Evolutionary conservation across 345 rosid genomes (phyloP).

Genomic region (Schrenkiella parvula): DNA sequence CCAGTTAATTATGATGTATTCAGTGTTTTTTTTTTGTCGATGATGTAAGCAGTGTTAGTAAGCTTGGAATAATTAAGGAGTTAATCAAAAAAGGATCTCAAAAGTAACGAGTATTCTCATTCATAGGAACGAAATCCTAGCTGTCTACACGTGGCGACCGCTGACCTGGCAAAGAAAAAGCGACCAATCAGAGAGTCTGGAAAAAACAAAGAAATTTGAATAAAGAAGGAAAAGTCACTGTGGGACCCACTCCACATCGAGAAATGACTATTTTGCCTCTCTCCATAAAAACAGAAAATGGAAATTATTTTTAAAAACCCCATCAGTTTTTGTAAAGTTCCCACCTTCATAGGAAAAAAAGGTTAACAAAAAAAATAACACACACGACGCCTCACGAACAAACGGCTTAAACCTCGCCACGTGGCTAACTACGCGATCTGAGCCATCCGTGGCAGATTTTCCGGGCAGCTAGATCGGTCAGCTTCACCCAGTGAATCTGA

Average conservation of each 20-base stretch:
- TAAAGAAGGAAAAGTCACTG: not conserved
- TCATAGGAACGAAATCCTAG: not conserved
- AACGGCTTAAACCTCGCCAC: slow-evolving; percentile 18
- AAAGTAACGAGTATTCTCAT: not conserved
- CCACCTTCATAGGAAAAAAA: not conserved
- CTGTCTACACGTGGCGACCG: slow-evolving; percentile 23
- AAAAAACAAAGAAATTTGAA: not conserved
- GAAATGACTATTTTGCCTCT: slow-evolving; percentile 16
- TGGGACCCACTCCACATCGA: not conserved
- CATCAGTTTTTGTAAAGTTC: not conserved
- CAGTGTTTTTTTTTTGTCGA: too few species aligned
- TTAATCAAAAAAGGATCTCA: not conserved
- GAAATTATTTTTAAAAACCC: slow-evolving; percentile 2
- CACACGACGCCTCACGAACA: slow-evolving; percentile 24
- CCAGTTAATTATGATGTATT: not conserved
- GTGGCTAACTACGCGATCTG: slow-evolving; percentile 11
- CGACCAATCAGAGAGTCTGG: slow-evolving; percentile 16
- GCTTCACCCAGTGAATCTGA: not conserved
- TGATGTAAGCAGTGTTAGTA: too few species aligned
- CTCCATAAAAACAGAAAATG: not conserved
- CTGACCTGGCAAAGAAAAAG: slow-evolving; percentile 25
- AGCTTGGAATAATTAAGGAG: not conserved
- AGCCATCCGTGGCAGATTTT: slow-evolving; percentile 27
- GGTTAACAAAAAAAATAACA: not conserved
- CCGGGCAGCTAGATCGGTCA: slow-evolving; percentile 18